These are phyloP conservation scores for Lachancea sp. DNA, from an alignment of 805 yeast species.

Conservation along the genomic window DNA sequence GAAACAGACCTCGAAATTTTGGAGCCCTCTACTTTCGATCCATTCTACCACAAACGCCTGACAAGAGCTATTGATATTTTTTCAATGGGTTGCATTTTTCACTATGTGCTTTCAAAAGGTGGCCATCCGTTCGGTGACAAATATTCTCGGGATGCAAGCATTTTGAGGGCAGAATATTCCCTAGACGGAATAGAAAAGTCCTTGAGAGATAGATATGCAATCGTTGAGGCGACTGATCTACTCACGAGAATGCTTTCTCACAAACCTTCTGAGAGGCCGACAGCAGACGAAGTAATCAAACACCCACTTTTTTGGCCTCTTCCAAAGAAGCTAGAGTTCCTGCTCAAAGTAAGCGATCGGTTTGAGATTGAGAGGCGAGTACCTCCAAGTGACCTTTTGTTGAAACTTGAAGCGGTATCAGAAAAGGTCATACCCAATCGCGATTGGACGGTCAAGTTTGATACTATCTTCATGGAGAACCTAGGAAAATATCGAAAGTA, in stretches of 20 bases:
- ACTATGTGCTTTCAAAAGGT: slow-evolving; percentile 76
- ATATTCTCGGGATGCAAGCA: slow-evolving; percentile 81
- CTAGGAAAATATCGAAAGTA: slow-evolving; percentile 89
- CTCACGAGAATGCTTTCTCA: slow-evolving; percentile 63
- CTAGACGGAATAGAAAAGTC: slow-evolving; percentile 37
- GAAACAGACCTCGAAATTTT: slow-evolving; percentile 17
- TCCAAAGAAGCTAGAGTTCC: slow-evolving; percentile 70
- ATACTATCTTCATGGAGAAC: slow-evolving; percentile 66
- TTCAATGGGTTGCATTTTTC: slow-evolving; percentile 91
- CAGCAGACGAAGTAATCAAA: slow-evolving; percentile 55
- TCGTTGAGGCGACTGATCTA: slow-evolving; percentile 64
- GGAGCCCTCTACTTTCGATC: slow-evolving; percentile 35
- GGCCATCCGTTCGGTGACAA: slow-evolving; percentile 93
- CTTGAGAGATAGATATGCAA: slow-evolving; percentile 21
- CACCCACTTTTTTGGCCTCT: slow-evolving; percentile 89
- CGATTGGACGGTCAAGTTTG: slow-evolving; percentile 78
- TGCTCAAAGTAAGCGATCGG: slow-evolving; percentile 83
- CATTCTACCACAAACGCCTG: slow-evolving; percentile 48
- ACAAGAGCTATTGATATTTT: slow-evolving; percentile 91
- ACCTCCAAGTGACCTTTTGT: slow-evolving; percentile 60
- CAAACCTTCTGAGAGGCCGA: slow-evolving; percentile 67
- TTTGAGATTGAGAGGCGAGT: slow-evolving; percentile 80
- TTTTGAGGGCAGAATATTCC: slow-evolving; percentile 58
- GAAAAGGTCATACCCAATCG: slow-evolving; percentile 45
- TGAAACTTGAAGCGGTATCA: slow-evolving; percentile 49